Conservation (phyloP, 805 yeast genomes). For the Scheffersomyces ergatensis region DNA sequence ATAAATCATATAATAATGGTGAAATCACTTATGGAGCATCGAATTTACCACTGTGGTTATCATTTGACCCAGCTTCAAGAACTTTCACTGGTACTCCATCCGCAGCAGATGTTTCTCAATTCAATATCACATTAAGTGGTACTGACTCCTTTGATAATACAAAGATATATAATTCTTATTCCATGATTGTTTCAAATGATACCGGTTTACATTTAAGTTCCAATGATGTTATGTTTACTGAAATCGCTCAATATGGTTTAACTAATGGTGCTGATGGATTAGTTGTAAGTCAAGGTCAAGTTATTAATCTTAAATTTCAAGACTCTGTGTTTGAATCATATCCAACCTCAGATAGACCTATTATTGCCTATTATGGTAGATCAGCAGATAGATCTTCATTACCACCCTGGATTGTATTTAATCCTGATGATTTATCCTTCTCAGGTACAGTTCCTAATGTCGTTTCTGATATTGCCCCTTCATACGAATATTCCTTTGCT, state of each 20-base stretch:
- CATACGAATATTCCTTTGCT: slow-evolving; percentile 63
- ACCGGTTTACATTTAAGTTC: slow-evolving; percentile 52
- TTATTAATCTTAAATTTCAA: slow-evolving; percentile 65
- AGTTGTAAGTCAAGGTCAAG: slow-evolving; percentile 67
- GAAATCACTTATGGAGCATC: slow-evolving; percentile 54
- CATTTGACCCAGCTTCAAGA: slow-evolving; percentile 60
- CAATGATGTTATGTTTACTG: slow-evolving; percentile 43
- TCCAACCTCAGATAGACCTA: slow-evolving; percentile 42
- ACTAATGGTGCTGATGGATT: slow-evolving; percentile 77
- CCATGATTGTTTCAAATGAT: slow-evolving; percentile 57
- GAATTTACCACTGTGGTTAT: slow-evolving; percentile 74
- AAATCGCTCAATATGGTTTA: slow-evolving; percentile 62
- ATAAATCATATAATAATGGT: slow-evolving; percentile 36
- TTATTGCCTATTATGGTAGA: slow-evolving; percentile 74
- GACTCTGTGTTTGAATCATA: slow-evolving; percentile 52
- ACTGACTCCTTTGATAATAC: slow-evolving; percentile 54
- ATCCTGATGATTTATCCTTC: slow-evolving; percentile 60
- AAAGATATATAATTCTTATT: slow-evolving; percentile 45
- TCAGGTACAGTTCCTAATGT: slow-evolving; percentile 87
- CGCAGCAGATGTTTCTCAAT: slow-evolving; percentile 37
- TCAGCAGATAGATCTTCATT: slow-evolving; percentile 81
- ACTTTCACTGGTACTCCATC: slow-evolving; percentile 70
- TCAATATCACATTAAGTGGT: slow-evolving; percentile 57
- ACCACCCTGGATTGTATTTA: slow-evolving; percentile 86
- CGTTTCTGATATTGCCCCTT: slow-evolving; percentile 86